Evolutionary conservation across 345 rosid species (phyloP), one percentile per base, ranked within the genome.

Genomic region (Euphorbia peplus): DNA sequence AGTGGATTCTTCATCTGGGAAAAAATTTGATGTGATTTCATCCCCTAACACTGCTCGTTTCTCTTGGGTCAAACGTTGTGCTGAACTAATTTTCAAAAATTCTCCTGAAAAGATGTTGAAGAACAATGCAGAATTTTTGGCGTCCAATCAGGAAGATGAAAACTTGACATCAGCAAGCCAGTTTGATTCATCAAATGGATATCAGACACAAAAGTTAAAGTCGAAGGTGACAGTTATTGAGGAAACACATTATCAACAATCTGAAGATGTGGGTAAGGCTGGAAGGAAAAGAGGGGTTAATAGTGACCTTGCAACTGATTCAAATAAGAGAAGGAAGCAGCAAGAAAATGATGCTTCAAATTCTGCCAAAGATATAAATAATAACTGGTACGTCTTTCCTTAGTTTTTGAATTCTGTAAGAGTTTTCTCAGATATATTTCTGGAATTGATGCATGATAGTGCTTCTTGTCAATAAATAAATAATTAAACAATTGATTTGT

Each of bases 21-120:
- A 65, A 72, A 79, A 79, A 66, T 44, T 59, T 22, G 67, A 64
- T 55, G 68, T 78, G 69, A 69, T 71, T 65, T 77, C 82, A 18
- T 73, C 85, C 63, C 71, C 83, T 24, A 71, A 78, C 62, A 58
- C 84, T 69, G 83, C 87, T 76, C 92, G 81, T 70, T 75, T 83
- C 73, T 84, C 96, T 41, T 95, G 99, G 99, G 72, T 95, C 59
- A 91, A 81, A 70, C 85, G 83, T 14, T 90, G 79, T 73, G 73
- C 88, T 4, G 88, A 87, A 52, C 74, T 83, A 70, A 75, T 95
- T 60, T 95, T 90, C 82, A 91, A 82, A 78, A 61, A 53, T 70
- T 82, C 96, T 25, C 80, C 87, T 24, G 90, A 85, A 63, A 79
- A 76, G 73, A 62, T 41, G 25, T 18, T 64, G 66, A 60, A 69